Evolutionary conservation across 495 filamentous ascomycete species (phyloP), one percentile per base, ranked within the genome.

Genomic region (Symbiotaphrina buchneri): DNA sequence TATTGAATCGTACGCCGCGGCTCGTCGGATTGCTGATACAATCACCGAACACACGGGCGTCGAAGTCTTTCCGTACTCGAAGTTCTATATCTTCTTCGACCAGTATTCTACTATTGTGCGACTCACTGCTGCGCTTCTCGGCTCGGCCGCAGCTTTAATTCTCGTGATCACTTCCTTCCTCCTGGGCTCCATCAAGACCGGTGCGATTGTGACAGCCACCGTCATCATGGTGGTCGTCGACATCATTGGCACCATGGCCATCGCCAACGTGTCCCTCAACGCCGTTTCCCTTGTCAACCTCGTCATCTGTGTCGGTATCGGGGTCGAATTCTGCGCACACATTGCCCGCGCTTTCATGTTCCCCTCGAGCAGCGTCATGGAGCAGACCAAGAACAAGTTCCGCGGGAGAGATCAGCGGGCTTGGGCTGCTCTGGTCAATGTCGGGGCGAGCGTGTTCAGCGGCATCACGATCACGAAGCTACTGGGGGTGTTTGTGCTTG

Each of bases 21-120:
- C 87, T 13, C 75, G 87, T 19, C 79, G 87, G 37, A 97, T 97
- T 38, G 73, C 87, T 1, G 50, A 63, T 32, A 67, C 64, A 10
- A 64, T 95, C 31, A 74, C 60, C 14, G 49, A 61, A 25, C 62
- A 56, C 30, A 77, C 80, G 8, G 61, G 63, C 6, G 67, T 80
- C 27, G 62, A 74, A 16, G 70, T 95, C 31, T 97, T 95, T 61
- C 84, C 87, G 0, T 97, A 97, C 49, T 80, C 74, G 25, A 74
- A 94, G 41, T 84, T 87, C 47, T 97, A 97, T 55, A 83, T 97
- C 41, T 97, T 94, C 64, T 95, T 97, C 47, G 85, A 97, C 53
- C 87, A 94, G 46, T 97, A 97, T 48, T 61, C 77, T 1, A 63
- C 66, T 34, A 94, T 97, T 39, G 70, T 87, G 20, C 59, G 53